Evolutionary conservation across 768 basidiomycete genomes (phyloP).

Genomic region (Peribolospora baueri): DNA sequence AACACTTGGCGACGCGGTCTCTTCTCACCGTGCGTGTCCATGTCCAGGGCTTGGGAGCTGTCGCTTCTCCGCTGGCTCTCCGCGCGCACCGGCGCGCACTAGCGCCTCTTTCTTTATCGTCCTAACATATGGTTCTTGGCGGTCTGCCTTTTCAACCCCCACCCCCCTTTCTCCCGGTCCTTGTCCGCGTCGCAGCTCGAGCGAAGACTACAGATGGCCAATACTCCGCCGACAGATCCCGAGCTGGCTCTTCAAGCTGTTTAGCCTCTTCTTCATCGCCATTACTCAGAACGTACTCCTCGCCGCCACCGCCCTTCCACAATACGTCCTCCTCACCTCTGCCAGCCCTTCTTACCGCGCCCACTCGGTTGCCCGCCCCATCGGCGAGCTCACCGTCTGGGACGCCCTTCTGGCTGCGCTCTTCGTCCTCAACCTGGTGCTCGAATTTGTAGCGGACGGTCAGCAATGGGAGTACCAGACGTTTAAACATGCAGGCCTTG

Average conservation of each 20-base stretch:
- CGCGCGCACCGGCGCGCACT: neutral
- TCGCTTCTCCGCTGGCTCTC: neutral
- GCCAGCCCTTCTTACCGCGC: constrained; percentile 10
- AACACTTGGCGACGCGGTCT: constrained; percentile 68
- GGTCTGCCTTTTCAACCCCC: too few relatives aligned
- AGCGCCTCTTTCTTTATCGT: too few relatives aligned
- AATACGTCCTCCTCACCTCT: constrained; percentile 19
- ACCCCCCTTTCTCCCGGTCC: neutral
- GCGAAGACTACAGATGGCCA: constrained; percentile 83
- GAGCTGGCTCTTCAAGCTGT: constrained; percentile 32
- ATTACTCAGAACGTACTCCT: constrained; percentile 59
- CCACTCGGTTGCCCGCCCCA: constrained; percentile 6
- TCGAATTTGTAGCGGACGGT: constrained; percentile 72
- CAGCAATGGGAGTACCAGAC: constrained; percentile 44
- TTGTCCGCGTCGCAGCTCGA: constrained; percentile 26
- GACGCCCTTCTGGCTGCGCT: constrained; percentile 34
- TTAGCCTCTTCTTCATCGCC: constrained; percentile 22
- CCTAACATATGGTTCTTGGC: neutral
- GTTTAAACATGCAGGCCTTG: constrained; percentile 36
- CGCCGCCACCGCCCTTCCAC: constrained; percentile 29
- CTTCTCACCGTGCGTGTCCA: constrained; percentile 35
- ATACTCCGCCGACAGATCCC: constrained; percentile 41
- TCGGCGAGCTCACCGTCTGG: constrained; percentile 29
- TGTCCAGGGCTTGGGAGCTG: too few relatives aligned
- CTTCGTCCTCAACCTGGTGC: constrained; percentile 33